These are phyloP conservation scores for Beauveria caledonica DNA, from an alignment of 2,329 filamentous ascomycete species.

Conservation along the genomic window DNA sequence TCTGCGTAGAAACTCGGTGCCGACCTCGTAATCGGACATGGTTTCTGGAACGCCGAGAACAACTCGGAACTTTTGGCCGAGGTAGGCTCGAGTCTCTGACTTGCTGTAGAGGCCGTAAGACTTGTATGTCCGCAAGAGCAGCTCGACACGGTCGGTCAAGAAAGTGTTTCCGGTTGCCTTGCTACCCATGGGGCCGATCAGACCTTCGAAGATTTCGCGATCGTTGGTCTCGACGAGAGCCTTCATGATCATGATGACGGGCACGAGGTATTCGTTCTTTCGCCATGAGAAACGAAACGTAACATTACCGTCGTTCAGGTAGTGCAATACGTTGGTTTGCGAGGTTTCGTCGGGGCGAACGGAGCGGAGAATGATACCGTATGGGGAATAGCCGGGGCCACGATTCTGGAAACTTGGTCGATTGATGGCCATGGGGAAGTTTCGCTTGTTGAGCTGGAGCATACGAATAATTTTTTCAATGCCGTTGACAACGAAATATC, in stretches of 20 bases:
- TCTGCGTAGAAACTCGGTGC: slow-evolving; percentile 81
- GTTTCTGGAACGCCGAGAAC: slow-evolving; percentile 78
- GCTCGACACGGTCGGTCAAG: slow-evolving; percentile 86
- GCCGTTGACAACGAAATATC: slow-evolving; percentile 96
- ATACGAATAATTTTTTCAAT: slow-evolving; percentile 95
- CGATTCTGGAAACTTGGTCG: slow-evolving; percentile 84
- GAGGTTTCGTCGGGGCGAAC: slow-evolving; percentile 96
- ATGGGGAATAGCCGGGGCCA: slow-evolving; percentile 80
- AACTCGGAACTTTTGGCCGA: slow-evolving; percentile 85
- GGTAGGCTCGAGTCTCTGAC: slow-evolving; percentile 72
- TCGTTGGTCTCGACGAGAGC: slow-evolving; percentile 94
- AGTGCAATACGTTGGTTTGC: slow-evolving; percentile 94
- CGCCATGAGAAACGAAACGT: slow-evolving; percentile 97
- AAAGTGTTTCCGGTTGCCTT: slow-evolving; percentile 82
- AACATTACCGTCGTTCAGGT: slow-evolving; percentile 89
- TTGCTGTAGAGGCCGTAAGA: slow-evolving; percentile 76
- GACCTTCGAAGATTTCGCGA: slow-evolving; percentile 87
- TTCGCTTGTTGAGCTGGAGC: slow-evolving; percentile 80
- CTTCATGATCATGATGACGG: slow-evolving; percentile 94
- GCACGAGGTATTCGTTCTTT: slow-evolving; percentile 94
- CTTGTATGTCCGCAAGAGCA: slow-evolving; percentile 89
- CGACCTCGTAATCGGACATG: slow-evolving; percentile 80
- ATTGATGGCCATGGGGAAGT: slow-evolving; percentile 91
- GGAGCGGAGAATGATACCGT: slow-evolving; percentile 83
- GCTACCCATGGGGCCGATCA: slow-evolving; percentile 70